phyloP scores from a whole-genome alignment of 176 grass and related monocot genomes.

The Triticum turgidum region DNA sequence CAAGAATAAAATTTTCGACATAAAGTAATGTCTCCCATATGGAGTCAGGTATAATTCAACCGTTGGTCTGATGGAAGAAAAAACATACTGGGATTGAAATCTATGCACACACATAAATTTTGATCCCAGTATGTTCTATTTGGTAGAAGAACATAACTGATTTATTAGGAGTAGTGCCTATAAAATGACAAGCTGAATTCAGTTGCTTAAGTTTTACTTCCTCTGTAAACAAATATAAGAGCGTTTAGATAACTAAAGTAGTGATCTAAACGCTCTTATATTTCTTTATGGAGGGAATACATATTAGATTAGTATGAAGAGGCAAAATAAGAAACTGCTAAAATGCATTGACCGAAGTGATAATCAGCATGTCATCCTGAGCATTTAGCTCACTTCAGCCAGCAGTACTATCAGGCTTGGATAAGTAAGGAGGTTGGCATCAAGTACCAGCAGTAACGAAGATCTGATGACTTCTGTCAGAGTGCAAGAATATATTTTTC shows the following conservation, averaged over 20 bases:
- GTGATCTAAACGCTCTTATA: too few relatives aligned
- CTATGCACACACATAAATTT: neutral
- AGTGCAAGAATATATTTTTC: slow-evolving; percentile 37
- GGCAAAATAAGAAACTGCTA: slow-evolving; percentile 1
- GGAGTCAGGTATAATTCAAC: slow-evolving; percentile 28
- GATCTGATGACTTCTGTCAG: slow-evolving; percentile 37
- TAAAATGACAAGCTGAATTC: neutral
- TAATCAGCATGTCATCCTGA: neutral
- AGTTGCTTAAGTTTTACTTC: neutral
- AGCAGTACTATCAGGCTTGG: neutral
- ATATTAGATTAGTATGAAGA: neutral
- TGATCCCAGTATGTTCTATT: too few relatives aligned
- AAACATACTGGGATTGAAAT: slow-evolving; percentile 10
- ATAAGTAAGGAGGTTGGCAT: slow-evolving; percentile 24
- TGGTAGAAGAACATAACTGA: neutral
- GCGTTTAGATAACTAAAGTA: too few relatives aligned
- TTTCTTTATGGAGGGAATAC: neutral
- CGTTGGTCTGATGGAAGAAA: slow-evolving; percentile 19
- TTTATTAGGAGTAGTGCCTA: slow-evolving; percentile 1
- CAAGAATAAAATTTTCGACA: slow-evolving; percentile 19
- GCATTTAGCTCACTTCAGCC: neutral
- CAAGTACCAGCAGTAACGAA: slow-evolving; percentile 13
- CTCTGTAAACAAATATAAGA: too few relatives aligned
- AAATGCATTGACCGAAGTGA: neutral
- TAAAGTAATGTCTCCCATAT: slow-evolving; percentile 9